Conservation (phyloP, 257 asterid species). For the Nicotiana benthamiana region DNA sequence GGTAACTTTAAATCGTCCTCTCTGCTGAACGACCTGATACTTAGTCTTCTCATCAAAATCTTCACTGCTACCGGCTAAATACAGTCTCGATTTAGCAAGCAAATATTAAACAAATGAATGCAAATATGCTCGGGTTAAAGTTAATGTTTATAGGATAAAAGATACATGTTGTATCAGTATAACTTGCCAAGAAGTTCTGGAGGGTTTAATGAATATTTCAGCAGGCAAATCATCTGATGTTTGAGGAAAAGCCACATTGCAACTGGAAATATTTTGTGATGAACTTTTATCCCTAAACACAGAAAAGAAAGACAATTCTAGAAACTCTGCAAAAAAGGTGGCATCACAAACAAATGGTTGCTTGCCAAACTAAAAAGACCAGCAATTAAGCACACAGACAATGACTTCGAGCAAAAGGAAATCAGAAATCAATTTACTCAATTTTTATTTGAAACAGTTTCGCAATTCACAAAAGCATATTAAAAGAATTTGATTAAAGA, state of each 20-base stretch:
- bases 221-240: constrained; percentile 28
- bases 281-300: constrained; percentile 43
- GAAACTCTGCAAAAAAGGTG: background rate
- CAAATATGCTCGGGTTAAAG: background rate
- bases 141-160: background rate
- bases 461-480: background rate
- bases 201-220: constrained; percentile 40
- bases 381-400: background rate
- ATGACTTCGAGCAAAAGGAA: background rate
- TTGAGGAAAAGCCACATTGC: constrained; percentile 29
- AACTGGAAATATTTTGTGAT: constrained; percentile 28
- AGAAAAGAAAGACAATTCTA: constrained; percentile 6
- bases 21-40: constrained; percentile 76
- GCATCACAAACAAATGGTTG: background rate
- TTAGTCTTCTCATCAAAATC: constrained; percentile 75
- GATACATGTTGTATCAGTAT: background rate
- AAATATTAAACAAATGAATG: constrained; percentile 2
- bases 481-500: background rate
- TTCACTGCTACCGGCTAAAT: constrained; percentile 50
- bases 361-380: background rate
- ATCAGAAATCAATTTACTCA: background rate
- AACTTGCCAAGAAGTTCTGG: constrained; percentile 57
- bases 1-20: constrained; percentile 94
- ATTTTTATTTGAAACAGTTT: background rate
- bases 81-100: background rate